Conservation (phyloP, 2,329 filamentous ascomycete genomes). For the Cadophora sp. region DNA sequence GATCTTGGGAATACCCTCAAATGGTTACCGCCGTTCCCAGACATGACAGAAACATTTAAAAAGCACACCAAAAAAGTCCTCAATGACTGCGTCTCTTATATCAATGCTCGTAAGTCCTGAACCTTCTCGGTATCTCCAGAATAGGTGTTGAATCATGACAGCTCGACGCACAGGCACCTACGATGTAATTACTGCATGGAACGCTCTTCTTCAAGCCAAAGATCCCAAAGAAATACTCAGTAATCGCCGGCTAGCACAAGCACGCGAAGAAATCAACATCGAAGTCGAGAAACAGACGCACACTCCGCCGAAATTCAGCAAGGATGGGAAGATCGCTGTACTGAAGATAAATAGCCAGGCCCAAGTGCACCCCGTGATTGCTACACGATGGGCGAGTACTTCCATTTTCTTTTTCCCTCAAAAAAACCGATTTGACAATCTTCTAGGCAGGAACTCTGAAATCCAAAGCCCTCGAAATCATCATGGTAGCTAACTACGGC, state of each 20-base stretch:
- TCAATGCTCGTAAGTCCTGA: slow-evolving; percentile 60
- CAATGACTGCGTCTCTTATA: slow-evolving; percentile 66
- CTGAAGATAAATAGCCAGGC: slow-evolving; percentile 65
- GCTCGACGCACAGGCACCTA: slow-evolving; percentile 65
- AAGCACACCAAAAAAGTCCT: slow-evolving; percentile 65
- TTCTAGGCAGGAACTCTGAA: slow-evolving; percentile 59
- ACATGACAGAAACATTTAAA: slow-evolving; percentile 67
- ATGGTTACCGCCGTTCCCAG: slow-evolving; percentile 70
- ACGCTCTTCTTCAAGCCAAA: slow-evolving; percentile 57
- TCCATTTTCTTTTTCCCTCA: not conserved
- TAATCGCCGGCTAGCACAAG: slow-evolving; percentile 57
- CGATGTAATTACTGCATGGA: slow-evolving; percentile 66
- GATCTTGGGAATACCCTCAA: slow-evolving; percentile 70
- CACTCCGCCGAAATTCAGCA: slow-evolving; percentile 67
- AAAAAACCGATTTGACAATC: not conserved
- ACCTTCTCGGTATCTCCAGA: not conserved
- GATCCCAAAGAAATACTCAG: slow-evolving; percentile 58
- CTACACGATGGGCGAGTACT: slow-evolving; percentile 61
- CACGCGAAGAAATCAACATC: slow-evolving; percentile 62
- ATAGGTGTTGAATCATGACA: slow-evolving; percentile 14
- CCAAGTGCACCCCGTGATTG: slow-evolving; percentile 72
- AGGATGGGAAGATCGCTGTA: slow-evolving; percentile 67
- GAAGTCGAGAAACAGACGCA: slow-evolving; percentile 68
- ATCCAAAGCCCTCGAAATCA: slow-evolving; percentile 64
- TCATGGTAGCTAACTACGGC: slow-evolving; percentile 71